Evolutionary conservation across 306 rosid species (phyloP).

Genomic region (Clitoria ternatea): DNA sequence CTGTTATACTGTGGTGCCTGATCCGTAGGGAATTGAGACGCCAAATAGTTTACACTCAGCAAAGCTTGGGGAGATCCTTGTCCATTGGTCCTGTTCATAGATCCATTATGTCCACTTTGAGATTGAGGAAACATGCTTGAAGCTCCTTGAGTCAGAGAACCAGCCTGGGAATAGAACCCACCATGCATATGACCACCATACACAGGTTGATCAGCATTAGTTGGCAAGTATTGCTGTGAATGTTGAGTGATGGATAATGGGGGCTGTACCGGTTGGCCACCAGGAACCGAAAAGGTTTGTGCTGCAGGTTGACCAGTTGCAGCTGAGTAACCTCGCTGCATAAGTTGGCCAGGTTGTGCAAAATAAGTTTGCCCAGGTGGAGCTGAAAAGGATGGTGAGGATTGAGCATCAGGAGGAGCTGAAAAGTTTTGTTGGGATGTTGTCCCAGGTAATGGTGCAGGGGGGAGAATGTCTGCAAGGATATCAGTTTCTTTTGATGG

Average conservation of each 20-base stretch:
- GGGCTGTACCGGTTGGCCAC: conserved; percentile 34
- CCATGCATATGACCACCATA: conserved; percentile 38
- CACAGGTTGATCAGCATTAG: conserved; percentile 33
- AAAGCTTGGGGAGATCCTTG: conserved; percentile 49
- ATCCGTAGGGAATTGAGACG: conserved; percentile 35
- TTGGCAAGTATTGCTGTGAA: conserved; percentile 24
- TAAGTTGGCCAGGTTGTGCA: conserved; percentile 10
- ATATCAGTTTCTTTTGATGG: conserved; percentile 57
- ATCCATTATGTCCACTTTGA: not conserved
- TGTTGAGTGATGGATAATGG: conserved; percentile 5
- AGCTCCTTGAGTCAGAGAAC: not conserved
- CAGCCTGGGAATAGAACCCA: conserved; percentile 35
- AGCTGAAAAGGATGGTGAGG: conserved; percentile 24
- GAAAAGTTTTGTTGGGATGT: conserved; percentile 40
- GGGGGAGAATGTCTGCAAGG: conserved; percentile 78
- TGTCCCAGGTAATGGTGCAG: conserved; percentile 44
- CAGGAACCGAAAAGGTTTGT: conserved; percentile 24
- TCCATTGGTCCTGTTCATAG: not conserved
- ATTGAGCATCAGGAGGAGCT: conserved; percentile 37
- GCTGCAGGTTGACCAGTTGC: not conserved
- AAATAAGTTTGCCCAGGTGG: conserved; percentile 14
- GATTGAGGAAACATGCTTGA: not conserved
- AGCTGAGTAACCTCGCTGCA: conserved; percentile 11
- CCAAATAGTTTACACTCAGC: conserved; percentile 38
- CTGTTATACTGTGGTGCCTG: conserved; percentile 38